Percentiles rank a stretch among this genome's conserved stretches.
phyloP scores from a whole-genome alignment of 164 flowering plant genomes.

The Buxus sempervirens region DNA sequence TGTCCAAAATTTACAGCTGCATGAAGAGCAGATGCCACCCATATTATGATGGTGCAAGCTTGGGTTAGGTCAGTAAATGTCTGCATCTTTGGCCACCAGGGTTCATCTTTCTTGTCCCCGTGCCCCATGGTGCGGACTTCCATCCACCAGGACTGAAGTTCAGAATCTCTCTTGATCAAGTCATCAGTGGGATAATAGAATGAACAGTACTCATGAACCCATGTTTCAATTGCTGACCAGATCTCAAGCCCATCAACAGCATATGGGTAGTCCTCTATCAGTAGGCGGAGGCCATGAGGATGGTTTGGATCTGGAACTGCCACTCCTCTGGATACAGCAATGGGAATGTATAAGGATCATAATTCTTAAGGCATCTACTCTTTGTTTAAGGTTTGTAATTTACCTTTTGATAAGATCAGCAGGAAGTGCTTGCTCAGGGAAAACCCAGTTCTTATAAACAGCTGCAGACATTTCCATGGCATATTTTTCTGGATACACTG shows the following conservation, averaged over 20 bases:
- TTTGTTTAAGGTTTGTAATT: neutral
- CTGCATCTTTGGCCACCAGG: conserved; percentile 86
- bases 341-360: neutral
- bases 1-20: conserved; percentile 94
- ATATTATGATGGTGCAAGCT: conserved; percentile 66
- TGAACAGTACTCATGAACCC: conserved; percentile 72
- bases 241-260: conserved; percentile 88
- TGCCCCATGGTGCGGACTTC: conserved; percentile 68
- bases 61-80: conserved; percentile 45
- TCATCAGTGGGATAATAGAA: conserved; percentile 58
- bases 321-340: conserved; percentile 50
- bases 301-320: conserved; percentile 51
- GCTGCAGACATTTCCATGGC: conserved; percentile 78
- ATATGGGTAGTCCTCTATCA: conserved; percentile 79
- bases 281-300: conserved; percentile 60
- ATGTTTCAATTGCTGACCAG: conserved; percentile 73
- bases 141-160: conserved; percentile 83
- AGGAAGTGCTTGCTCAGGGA: conserved; percentile 80
- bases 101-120: conserved; percentile 68
- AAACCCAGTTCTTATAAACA: conserved; percentile 63
- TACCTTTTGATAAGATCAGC: conserved; percentile 77
- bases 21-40: conserved; percentile 89
- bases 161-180: conserved; percentile 45
- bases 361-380: neutral
- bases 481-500: conserved; percentile 75